A percentile compares a stretch with the other conserved stretches of the same genome.
These are phyloP conservation scores for Cucurbita moschata DNA, from an alignment of 306 rosid species.

Conservation along the genomic window DNA sequence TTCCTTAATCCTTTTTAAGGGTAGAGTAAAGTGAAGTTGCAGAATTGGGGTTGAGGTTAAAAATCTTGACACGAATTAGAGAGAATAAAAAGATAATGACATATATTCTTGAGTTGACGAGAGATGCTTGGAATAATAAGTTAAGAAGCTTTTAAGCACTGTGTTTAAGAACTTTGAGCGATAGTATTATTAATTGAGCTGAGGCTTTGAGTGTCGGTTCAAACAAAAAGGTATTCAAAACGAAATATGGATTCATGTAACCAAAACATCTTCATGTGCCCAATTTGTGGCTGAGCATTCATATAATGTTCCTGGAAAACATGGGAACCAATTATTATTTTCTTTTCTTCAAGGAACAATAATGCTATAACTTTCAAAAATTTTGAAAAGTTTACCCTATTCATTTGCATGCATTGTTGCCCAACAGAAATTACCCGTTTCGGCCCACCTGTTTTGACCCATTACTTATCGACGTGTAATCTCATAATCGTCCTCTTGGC, in stretches of 20 bases:
- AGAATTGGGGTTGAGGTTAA: conserved; percentile 4
- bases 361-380: too few relatives aligned
- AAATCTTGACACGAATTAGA: not conserved
- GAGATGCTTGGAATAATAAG: too few relatives aligned
- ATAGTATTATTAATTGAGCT: too few relatives aligned
- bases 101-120: not conserved
- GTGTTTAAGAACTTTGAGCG: too few relatives aligned
- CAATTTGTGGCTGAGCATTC: not conserved
- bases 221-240: not conserved
- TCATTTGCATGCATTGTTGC: too few relatives aligned
- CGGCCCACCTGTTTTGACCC: too few relatives aligned
- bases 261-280: not conserved
- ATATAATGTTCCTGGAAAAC: not conserved
- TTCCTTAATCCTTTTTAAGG: not conserved
- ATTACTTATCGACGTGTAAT: too few relatives aligned
- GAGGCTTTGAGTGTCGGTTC: not conserved
- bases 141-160: too few relatives aligned
- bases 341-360: too few relatives aligned
- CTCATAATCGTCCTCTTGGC: too few relatives aligned
- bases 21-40: conserved; percentile 17
- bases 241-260: not conserved
- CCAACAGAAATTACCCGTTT: too few relatives aligned
- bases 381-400: too few relatives aligned
- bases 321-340: not conserved
- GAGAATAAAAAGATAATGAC: conserved; percentile 5